Conservation (phyloP, 208 protist species). For the Lotmaria passim region DNA sequence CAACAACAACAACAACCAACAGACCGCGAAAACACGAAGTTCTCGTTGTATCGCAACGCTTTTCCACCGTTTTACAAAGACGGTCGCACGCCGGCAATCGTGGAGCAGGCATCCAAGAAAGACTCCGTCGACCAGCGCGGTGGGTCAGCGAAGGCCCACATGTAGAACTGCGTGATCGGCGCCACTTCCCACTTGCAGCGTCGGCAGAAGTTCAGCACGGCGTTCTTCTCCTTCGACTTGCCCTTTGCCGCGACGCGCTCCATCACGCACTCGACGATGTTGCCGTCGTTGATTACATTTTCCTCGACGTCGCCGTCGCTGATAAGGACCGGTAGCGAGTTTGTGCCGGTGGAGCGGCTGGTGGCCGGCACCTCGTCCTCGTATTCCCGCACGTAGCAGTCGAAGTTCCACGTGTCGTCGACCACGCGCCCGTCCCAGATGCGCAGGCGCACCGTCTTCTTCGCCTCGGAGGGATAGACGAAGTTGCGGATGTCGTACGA, state of each 20-base stretch:
- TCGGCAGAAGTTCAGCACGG: slow-evolving; percentile 51
- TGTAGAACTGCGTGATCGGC: slow-evolving; percentile 74
- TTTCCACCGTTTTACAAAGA: slow-evolving; percentile 4
- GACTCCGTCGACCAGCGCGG: slow-evolving; percentile 60
- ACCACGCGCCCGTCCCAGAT: slow-evolving; percentile 57
- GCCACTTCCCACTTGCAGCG: slow-evolving; percentile 77
- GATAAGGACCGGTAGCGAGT: slow-evolving; percentile 55
- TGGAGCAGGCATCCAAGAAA: slow-evolving; percentile 56
- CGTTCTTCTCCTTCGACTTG: slow-evolving; percentile 40
- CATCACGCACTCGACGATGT: slow-evolving; percentile 84
- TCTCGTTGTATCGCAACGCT: not conserved
- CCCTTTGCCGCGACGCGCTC: slow-evolving; percentile 36
- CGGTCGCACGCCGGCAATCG: slow-evolving; percentile 40
- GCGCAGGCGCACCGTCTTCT: slow-evolving; percentile 76
- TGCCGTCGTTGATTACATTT: slow-evolving; percentile 83
- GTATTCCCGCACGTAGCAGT: slow-evolving; percentile 59
- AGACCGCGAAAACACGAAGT: not conserved
- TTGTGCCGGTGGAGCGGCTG: slow-evolving; percentile 32
- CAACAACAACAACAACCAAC: too few relatives aligned
- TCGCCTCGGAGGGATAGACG: slow-evolving; percentile 58
- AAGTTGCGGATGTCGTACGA: slow-evolving; percentile 82
- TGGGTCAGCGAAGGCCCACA: slow-evolving; percentile 51
- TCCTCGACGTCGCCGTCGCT: slow-evolving; percentile 54
- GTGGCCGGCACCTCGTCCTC: slow-evolving; percentile 50
- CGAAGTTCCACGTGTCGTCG: slow-evolving; percentile 70